phyloP scores from a whole-genome alignment of 2,329 filamentous ascomycete species.

The Venturia effusa region DNA sequence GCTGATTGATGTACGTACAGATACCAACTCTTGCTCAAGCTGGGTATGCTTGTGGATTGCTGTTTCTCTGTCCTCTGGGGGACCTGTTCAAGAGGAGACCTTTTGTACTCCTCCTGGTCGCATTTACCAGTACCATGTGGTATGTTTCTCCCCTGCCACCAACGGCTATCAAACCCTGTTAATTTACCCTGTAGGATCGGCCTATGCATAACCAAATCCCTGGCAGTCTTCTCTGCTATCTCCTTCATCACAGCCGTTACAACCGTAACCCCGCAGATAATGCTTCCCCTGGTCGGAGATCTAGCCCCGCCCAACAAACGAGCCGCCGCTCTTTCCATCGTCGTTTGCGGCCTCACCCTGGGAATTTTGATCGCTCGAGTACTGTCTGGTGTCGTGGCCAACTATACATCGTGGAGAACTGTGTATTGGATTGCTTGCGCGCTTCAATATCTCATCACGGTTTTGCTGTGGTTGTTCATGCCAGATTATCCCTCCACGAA shows the following conservation, averaged over 20 bases:
- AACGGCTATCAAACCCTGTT: neutral
- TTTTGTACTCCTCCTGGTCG: slow-evolving; percentile 57
- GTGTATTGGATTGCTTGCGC: slow-evolving; percentile 71
- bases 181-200: slow-evolving; percentile 45
- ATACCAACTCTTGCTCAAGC: slow-evolving; percentile 71
- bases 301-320: slow-evolving; percentile 59
- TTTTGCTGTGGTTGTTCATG: slow-evolving; percentile 60
- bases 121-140: slow-evolving; percentile 57
- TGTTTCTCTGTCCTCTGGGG: slow-evolving; percentile 66
- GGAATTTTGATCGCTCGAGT: slow-evolving; percentile 68
- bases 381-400: slow-evolving; percentile 62
- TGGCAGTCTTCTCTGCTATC: slow-evolving; percentile 54
- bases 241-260: slow-evolving; percentile 67
- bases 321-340: slow-evolving; percentile 60
- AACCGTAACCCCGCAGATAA: slow-evolving; percentile 63
- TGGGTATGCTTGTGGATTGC: slow-evolving; percentile 62
- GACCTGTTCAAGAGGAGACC: slow-evolving; percentile 57
- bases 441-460: slow-evolving; percentile 56
- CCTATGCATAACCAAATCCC: slow-evolving; percentile 56
- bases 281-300: slow-evolving; percentile 73
- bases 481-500: slow-evolving; percentile 73
- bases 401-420: slow-evolving; percentile 63
- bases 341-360: slow-evolving; percentile 63
- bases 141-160: slow-evolving; percentile 25
- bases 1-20: neutral